Conservation (phyloP, 768 basidiomycete species). For the Hysterangium stoloniferum region DNA sequence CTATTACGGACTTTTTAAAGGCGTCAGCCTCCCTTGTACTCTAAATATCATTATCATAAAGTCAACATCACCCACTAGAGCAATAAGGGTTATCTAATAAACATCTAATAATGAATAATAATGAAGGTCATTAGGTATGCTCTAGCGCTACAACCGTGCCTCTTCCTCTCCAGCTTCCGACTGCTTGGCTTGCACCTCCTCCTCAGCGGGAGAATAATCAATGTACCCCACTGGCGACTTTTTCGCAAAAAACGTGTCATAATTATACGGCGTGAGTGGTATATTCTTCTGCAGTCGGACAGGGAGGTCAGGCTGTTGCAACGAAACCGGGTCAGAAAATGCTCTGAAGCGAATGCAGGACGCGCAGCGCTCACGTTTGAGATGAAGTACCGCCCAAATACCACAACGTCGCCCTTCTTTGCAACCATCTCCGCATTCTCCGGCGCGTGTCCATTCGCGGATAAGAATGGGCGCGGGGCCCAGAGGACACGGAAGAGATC, state of each 20-base stretch:
- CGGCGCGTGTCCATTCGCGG: constrained; percentile 37
- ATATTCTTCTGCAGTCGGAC: constrained; percentile 27
- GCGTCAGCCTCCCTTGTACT: no score
- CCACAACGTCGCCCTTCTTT: constrained; percentile 23
- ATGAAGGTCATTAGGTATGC: no score
- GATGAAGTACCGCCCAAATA: constrained; percentile 32
- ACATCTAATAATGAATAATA: no score
- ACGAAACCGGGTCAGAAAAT: not conserved
- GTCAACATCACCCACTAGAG: no score
- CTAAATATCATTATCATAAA: no score
- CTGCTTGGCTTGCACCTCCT: no score
- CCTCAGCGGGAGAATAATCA: constrained; percentile 23
- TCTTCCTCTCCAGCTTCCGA: no score
- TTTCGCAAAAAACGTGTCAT: constrained; percentile 33
- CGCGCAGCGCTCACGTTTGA: constrained; percentile 27
- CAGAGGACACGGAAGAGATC: constrained; percentile 25
- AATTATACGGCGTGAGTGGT: constrained; percentile 27
- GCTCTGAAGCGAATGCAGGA: not conserved
- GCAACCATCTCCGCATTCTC: constrained; percentile 32
- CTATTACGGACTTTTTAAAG: no score
- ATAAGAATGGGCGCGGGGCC: constrained; percentile 33
- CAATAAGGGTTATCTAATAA: no score
- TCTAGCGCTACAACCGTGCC: no score
- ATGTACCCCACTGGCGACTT: constrained; percentile 25
- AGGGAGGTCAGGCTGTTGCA: constrained; percentile 35